Evolutionary conservation across 2,329 filamentous ascomycete genomes (phyloP), one percentile per base, ranked within the genome.

Genomic region (Pseudogymnoascus sp.): DNA sequence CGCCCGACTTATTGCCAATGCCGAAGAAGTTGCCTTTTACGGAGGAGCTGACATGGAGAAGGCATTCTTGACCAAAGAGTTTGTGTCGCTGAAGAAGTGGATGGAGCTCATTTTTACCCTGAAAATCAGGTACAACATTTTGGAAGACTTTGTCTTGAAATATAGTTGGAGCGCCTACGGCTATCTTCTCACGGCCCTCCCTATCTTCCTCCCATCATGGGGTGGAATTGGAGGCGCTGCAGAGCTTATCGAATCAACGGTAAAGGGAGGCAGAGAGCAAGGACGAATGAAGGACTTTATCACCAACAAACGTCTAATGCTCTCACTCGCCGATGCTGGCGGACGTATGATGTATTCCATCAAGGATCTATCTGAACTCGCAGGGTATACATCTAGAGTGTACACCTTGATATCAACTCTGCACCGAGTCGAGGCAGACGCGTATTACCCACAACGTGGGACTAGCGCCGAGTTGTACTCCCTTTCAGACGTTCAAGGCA

Each of bases 281-380:
- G 86, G 88, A 64, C 90, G 96, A 42, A 99, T 97, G 91, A 95
- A 96, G 78, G 91, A 96, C 36, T 99, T 99, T 77, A 97, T 99
- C 76, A 99, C 95, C 11, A 99, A 99, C 78, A 97, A 99, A 76
- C 87, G 95, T 4, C 86, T 99, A 40, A 97, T 99, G 95, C 83
- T 99, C 34, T 97, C 93, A 14, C 83, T 99, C 39, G 95, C 95
- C 8, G 95, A 99, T 76, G 95, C 95, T 1, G 95, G 95, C 65
- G 93, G 93, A 26, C 85, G 95, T 57, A 97, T 99, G 91, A 99
- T 99, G 95, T 99, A 99, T 79, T 95, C 90, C 66, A 96, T 99
- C 80, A 99, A 99, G 77, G 96, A 99, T 72, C 84, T 99, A 37
- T 93, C 93, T 1, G 95, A 99, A 74, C 81, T 99, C 36, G 95